A percentile compares a stretch with the other conserved stretches of the same genome.
phyloP scores from a whole-genome alignment of 768 basidiomycete species.

The Pleurotus citrinopileatus region DNA sequence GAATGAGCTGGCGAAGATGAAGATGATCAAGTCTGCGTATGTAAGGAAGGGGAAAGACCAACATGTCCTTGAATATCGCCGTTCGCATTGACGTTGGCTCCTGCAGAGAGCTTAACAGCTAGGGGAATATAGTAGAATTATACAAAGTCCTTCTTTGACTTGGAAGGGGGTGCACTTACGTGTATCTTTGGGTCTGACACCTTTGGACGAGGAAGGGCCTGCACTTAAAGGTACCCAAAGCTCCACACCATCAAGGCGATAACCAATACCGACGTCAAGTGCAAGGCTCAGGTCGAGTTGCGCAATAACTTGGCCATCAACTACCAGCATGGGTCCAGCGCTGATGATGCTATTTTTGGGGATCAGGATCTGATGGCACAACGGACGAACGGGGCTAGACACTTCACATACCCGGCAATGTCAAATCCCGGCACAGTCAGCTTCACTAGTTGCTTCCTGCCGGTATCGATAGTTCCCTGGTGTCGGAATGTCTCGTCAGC shows the following conservation, averaged over 20 bases:
- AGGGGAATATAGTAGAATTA: not conserved
- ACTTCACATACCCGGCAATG: not conserved
- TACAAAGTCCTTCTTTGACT: not conserved
- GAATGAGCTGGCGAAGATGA: not conserved
- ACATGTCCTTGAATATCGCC: slow-evolving; percentile 1
- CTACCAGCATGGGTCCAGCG: not conserved
- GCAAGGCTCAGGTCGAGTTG: slow-evolving; percentile 3
- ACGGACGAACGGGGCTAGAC: not conserved
- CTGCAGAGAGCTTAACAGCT: not conserved
- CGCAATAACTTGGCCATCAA: not conserved
- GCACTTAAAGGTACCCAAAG: not conserved
- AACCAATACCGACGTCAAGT: not conserved
- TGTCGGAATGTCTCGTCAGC: too few relatives aligned
- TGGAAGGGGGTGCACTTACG: not conserved
- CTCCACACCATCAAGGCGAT: not conserved
- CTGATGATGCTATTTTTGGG: not conserved
- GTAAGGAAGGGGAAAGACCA: not conserved
- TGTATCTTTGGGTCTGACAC: not conserved
- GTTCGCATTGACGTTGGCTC: not conserved
- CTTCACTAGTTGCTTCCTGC: not conserved
- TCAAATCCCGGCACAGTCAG: not conserved
- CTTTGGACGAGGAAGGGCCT: not conserved
- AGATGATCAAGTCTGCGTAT: not conserved
- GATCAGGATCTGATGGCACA: not conserved
- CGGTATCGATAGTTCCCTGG: slow-evolving; percentile 4